Conservation (phyloP, 2,329 filamentous ascomycete genomes). For the Juglanconis sp. region DNA sequence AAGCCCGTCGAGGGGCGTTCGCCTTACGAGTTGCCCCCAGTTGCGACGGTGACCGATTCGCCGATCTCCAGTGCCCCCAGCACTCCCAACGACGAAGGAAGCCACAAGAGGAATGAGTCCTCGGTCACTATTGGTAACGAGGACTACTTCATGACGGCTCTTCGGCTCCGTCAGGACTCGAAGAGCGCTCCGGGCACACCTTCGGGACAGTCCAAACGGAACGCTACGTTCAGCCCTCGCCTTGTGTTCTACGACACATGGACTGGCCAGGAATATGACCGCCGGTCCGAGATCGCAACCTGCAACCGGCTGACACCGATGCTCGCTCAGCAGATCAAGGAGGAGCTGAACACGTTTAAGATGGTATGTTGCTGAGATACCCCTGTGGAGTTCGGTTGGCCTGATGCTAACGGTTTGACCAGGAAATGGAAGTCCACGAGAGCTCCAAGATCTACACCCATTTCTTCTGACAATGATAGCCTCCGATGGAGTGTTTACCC, state of each 20-base stretch:
- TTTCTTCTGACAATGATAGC: slow-evolving; percentile 77
- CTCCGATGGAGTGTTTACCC: slow-evolving; percentile 16
- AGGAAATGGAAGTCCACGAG: slow-evolving; percentile 99
- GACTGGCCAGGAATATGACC: slow-evolving; percentile 93
- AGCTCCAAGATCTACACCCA: slow-evolving; percentile 99
- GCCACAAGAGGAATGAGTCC: slow-evolving; percentile 65
- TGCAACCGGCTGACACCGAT: slow-evolving; percentile 97
- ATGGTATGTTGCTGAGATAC: slow-evolving; percentile 66
- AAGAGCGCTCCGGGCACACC: slow-evolving; percentile 81
- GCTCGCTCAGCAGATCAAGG: slow-evolving; percentile 98
- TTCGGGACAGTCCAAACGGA: slow-evolving; percentile 54
- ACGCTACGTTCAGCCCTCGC: slow-evolving; percentile 79
- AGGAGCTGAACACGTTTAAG: slow-evolving; percentile 98
- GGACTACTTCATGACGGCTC: slow-evolving; percentile 82
- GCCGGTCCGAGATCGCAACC: slow-evolving; percentile 91
- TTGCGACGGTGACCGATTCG: slow-evolving; percentile 68
- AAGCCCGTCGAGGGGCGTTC: slow-evolving; percentile 56
- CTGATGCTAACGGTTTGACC: slow-evolving; percentile 35
- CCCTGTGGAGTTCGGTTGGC: slow-evolving; percentile 17
- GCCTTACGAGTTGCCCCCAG: slow-evolving; percentile 56
- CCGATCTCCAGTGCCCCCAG: slow-evolving; percentile 83
- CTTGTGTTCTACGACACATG: slow-evolving; percentile 96
- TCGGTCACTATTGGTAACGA: slow-evolving; percentile 70
- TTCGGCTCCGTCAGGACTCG: slow-evolving; percentile 70
- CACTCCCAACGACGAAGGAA: slow-evolving; percentile 77